These are phyloP conservation scores for Capsicum baccatum DNA, from an alignment of 257 asterid species.

Conservation along the genomic window DNA sequence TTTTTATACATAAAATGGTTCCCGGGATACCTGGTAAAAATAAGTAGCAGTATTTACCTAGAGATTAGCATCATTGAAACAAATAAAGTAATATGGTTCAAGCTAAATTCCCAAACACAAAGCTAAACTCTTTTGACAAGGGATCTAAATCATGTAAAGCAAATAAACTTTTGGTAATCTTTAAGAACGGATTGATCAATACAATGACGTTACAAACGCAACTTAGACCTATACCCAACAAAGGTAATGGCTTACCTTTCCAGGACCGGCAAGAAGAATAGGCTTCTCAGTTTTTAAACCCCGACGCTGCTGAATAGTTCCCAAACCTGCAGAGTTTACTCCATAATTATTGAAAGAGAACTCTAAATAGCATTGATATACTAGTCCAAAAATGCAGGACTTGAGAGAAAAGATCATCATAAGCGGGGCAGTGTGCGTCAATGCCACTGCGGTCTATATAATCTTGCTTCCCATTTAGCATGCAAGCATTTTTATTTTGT, in stretches of 20 bases:
- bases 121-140: neutral
- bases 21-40: neutral
- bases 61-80: neutral
- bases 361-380: neutral
- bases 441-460: neutral
- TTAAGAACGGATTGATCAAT: neutral
- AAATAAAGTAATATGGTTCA: neutral
- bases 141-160: conserved; percentile 1
- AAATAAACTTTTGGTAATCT: neutral
- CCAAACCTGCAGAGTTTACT: conserved; percentile 57
- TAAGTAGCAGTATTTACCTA: neutral
- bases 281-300: conserved; percentile 77
- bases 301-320: conserved; percentile 82
- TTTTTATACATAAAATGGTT: neutral
- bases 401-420: neutral
- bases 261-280: conserved; percentile 90
- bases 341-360: neutral
- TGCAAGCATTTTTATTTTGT: neutral
- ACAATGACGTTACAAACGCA: neutral
- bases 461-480: neutral
- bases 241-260: conserved; percentile 59
- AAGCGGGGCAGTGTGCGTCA: neutral
- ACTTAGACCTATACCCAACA: neutral
- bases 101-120: neutral
- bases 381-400: neutral